These are phyloP conservation scores for Stemphylium lycopersici DNA, from an alignment of 2,329 filamentous ascomycete species.

Conservation along the genomic window DNA sequence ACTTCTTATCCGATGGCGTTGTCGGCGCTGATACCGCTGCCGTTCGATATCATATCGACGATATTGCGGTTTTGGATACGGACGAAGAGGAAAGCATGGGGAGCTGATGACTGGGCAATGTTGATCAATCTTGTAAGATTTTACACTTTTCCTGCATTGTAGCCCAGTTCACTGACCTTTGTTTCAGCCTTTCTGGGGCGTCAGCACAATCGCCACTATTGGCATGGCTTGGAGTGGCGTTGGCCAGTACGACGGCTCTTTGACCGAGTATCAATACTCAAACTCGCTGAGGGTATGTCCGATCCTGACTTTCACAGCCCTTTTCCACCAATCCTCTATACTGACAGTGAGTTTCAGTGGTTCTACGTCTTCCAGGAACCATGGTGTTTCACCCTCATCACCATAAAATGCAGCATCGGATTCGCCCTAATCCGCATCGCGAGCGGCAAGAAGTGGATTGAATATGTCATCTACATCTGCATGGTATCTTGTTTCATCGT, in stretches of 20 bases:
- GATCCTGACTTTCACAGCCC: background rate
- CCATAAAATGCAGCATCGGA: constrained; percentile 12
- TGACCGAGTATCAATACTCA: constrained; percentile 4
- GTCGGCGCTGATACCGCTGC: constrained; percentile 4
- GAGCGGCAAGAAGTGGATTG: constrained; percentile 12
- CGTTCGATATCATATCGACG: constrained; percentile 8
- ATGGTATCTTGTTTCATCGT: constrained; percentile 6
- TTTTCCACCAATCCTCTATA: background rate
- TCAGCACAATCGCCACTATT: constrained; percentile 8
- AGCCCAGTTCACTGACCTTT: background rate
- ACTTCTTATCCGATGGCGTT: constrained; percentile 11
- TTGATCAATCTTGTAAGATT: constrained; percentile 10
- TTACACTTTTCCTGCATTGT: background rate
- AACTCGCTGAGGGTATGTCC: constrained; percentile 4
- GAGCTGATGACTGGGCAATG: constrained; percentile 14
- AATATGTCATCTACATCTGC: constrained; percentile 7
- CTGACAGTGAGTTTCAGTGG: constrained; percentile 2
- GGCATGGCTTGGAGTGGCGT: constrained; percentile 12
- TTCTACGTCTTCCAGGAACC: constrained; percentile 14
- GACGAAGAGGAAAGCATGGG: constrained; percentile 9
- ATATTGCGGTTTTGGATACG: constrained; percentile 11
- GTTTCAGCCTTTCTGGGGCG: constrained; percentile 6
- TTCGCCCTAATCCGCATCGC: constrained; percentile 12
- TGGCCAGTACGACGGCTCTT: constrained; percentile 3
- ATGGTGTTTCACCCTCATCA: constrained; percentile 13